Base-by-base conservation (phyloP, 1,284 basidiomycete species). In the Takashimella koratensis region DNA sequence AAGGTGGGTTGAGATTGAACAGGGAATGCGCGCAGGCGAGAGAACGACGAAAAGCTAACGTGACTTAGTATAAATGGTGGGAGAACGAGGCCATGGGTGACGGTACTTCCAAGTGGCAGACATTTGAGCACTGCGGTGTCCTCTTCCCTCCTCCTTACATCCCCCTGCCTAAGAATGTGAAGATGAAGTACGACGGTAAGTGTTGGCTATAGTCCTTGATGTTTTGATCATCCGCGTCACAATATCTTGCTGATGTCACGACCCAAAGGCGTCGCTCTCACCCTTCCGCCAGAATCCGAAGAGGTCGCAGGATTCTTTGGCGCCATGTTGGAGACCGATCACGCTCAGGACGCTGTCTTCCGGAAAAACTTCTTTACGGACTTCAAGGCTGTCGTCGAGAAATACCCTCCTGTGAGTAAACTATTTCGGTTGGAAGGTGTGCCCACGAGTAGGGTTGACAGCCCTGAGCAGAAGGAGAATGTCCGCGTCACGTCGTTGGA, bases 291-390 rank as follows among this genome's bases (percentile, higher is more conserved):
- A 12, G 89, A 88, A 62, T 82, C 94, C 1, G 96, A 99, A 76
- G 96, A 99, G 75, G 94, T 98, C 41, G 96, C 96, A 43, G 88
- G 90, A 36, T 99, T 98, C 78, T 98, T 95, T 68, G 96, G 81
- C 24, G 90, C 92, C 25, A 84, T 98, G 79, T 71, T 98, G 50
- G 92, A 95, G 74, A 90, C 91, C 3, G 91, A 95, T 62, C 94
- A 99, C 68, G 90, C 89, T 3, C 82, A 88, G 74, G 94, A 98
- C 73, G 80, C 79, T 23, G 86, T 82, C 0, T 98, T 98, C 79
- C 90, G 90, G 75, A 84, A 86, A 71, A 98, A 99, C 78, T 99
- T 99, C 77, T 99, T 98, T 75, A 80, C 86, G 1, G 94, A 97
- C 73, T 98, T 88, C 82, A 81, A 85, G 59, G 82, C 78, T 10